Evolutionary conservation across 768 basidiomycete species (phyloP).

Genomic region (Amanita polypyramis): DNA sequence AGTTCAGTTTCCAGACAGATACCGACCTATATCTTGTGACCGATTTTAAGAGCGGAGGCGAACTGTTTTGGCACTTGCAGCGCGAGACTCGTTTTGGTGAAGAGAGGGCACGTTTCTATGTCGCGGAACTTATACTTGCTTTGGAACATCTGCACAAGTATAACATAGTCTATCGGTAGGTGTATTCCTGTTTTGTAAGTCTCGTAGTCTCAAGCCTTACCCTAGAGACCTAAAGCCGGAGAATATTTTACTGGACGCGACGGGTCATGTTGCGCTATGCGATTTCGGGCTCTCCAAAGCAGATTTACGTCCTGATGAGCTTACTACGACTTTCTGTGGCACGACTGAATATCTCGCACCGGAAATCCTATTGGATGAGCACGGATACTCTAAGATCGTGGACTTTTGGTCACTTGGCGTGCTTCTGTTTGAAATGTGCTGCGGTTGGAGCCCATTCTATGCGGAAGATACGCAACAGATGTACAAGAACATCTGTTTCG

Average conservation of each 20-base stretch:
- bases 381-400: conserved; percentile 96
- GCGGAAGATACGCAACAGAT: conserved; percentile 99
- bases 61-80: conserved; percentile 97
- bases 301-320: conserved; percentile 83
- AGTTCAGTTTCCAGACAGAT: conserved; percentile 97
- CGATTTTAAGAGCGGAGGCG: conserved; percentile 97
- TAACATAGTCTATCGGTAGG: conserved; percentile 86
- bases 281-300: conserved; percentile 98
- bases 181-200: conserved; percentile 11
- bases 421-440: conserved; percentile 98
- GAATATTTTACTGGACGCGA: conserved; percentile 96
- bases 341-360: conserved; percentile 98
- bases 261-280: conserved; percentile 95
- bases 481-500: conserved; percentile 99
- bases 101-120: conserved; percentile 91
- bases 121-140: conserved; percentile 91
- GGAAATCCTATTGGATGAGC: conserved; percentile 96
- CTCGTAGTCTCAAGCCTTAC: conserved; percentile 1
- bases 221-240: conserved; percentile 91
- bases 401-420: conserved; percentile 98
- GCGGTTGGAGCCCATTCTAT: conserved; percentile 99
- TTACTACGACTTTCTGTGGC: conserved; percentile 99
- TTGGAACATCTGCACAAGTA: conserved; percentile 97
- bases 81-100: conserved; percentile 90
- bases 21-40: conserved; percentile 92